phyloP scores from a whole-genome alignment of 495 filamentous ascomycete species.

The Aspergillus ellipticus region DNA sequence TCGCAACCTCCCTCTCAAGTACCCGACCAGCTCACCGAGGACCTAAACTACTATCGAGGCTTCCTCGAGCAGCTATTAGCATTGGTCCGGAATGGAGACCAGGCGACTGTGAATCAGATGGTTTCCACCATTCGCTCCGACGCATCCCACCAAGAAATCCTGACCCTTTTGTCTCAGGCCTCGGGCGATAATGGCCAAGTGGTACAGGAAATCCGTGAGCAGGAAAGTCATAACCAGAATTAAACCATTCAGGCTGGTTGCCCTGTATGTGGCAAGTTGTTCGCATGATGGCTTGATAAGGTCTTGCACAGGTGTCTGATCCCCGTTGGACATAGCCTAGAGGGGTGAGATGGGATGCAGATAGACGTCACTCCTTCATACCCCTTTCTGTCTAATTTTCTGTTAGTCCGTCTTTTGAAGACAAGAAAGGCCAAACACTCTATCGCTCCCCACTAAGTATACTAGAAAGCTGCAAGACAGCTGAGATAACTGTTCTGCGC shows the following conservation, averaged over 20 bases:
- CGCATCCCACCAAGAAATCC: conserved; percentile 30
- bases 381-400: background rate
- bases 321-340: background rate
- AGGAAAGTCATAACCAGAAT: background rate
- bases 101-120: conserved; percentile 22
- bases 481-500: background rate
- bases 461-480: background rate
- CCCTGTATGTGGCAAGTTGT: background rate
- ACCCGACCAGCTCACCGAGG: background rate
- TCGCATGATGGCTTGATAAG: background rate
- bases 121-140: conserved; percentile 32
- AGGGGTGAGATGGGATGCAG: background rate
- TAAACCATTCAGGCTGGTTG: background rate
- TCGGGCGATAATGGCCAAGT: background rate
- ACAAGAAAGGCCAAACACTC: background rate
- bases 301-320: background rate
- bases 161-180: conserved; percentile 18
- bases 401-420: background rate
- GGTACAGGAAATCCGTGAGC: background rate
- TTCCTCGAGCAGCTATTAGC: conserved; percentile 30
- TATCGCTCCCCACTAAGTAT: background rate
- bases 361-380: background rate
- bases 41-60: conserved; percentile 23
- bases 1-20: background rate
- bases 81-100: conserved; percentile 25